phyloP scores from a whole-genome alignment of 345 rosid genomes.

The Salix brachista region DNA sequence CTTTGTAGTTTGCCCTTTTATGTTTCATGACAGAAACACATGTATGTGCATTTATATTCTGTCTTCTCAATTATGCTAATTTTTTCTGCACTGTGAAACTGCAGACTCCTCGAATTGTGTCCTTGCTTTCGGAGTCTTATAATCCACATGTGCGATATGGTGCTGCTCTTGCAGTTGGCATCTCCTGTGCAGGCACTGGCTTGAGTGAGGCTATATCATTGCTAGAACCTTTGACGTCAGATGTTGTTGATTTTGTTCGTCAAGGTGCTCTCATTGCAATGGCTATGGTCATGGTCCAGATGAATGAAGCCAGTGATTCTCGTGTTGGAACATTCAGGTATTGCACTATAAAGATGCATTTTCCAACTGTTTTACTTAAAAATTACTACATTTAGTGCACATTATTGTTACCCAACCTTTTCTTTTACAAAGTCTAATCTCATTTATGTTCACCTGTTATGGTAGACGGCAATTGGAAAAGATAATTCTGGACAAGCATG shows the following conservation, averaged over 20 bases:
- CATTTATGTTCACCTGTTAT: not conserved
- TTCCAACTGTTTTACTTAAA: not conserved
- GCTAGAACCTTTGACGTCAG: constrained; percentile 94
- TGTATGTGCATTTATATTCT: not conserved
- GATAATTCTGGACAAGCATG: constrained; percentile 91
- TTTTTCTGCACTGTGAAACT: constrained; percentile 16
- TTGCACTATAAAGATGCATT: not conserved
- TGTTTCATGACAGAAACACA: not conserved
- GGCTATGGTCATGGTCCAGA: constrained; percentile 99
- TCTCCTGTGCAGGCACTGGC: constrained; percentile 99
- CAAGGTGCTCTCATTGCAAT: constrained; percentile 99
- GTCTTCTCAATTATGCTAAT: not conserved
- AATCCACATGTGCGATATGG: constrained; percentile 99
- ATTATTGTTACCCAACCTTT: not conserved
- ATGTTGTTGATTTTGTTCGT: constrained; percentile 98
- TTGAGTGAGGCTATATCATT: constrained; percentile 97
- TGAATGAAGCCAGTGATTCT: constrained; percentile 92
- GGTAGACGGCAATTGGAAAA: constrained; percentile 88
- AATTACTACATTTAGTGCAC: not conserved
- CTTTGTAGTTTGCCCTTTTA: not conserved
- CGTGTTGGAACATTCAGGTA: constrained; percentile 97
- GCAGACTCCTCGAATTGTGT: constrained; percentile 98
- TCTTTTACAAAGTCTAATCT: not conserved
- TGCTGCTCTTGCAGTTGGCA: constrained; percentile 99
- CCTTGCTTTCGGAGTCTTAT: constrained; percentile 91